Base-by-base conservation (phyloP, 805 yeast genomes). In the Priceomyces melissophilus region DNA sequence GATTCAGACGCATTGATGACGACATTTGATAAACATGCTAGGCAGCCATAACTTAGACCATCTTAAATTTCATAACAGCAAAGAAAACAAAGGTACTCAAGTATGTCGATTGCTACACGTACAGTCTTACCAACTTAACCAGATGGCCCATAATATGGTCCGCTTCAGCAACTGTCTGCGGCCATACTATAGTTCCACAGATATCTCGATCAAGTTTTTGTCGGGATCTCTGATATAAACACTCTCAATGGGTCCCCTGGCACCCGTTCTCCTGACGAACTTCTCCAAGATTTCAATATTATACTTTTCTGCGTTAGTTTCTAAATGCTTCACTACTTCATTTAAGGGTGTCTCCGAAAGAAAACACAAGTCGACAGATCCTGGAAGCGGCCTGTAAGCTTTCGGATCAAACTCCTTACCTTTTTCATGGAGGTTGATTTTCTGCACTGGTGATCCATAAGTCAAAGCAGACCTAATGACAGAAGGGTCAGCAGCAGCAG, bases 191-290 rank as follows among this genome's bases (percentile, higher is more conserved):
- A 20, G 25, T 20, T 4, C 7, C 25, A 20, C 25, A 8, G 25
- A 20, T 20, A 37, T 12, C 15, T 37, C 35, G 9, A 37, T 23
- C 35, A 39, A 29, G 23, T 42, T 44, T 7, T n/a, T 20, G 36
- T 41, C 40, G n/a, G 42, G 45, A 29, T 44, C 40, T 32, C 39
- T 26, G 10, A 46, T 41, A 30, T 41, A 34, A 10, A 39, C 41
- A 35, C 45, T 33, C 14, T 27, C 13, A 8, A 43, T 36, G 11
- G 41, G 43, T 8, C 43, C 45, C 15, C 43, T 44, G 11, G 41
- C 45, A 10, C 43, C 45, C 15, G 45, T 44, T 14, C 37, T 29
- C n/a, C 31, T 13, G 1, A 43, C 37, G 5, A 43, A 43, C 11
- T 40, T 44, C 7, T 32, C 27, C 4, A 44, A 26, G 5, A 10